Percentiles rank a stretch among this genome's conserved stretches.
Evolutionary conservation across 108 stramenopile genomes (phyloP).

Genomic region (Cyclotella choctawhatcheeana): DNA sequence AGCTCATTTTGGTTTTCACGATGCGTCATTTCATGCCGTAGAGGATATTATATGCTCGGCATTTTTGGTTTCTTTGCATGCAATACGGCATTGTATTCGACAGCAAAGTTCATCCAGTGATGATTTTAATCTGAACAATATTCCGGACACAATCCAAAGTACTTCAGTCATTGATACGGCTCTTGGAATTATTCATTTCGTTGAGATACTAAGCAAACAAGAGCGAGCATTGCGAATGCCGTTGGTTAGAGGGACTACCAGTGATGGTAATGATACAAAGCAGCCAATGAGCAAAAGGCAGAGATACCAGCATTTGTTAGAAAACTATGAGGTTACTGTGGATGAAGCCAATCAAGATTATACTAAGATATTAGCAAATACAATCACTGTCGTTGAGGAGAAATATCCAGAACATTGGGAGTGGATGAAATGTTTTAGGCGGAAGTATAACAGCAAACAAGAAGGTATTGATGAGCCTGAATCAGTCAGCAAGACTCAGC

Average conservation of each 20-base stretch:
- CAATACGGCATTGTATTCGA: slow-evolving; percentile 22
- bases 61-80: slow-evolving; percentile 37
- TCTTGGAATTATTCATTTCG: slow-evolving; percentile 32
- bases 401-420: slow-evolving; percentile 23
- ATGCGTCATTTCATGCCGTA: slow-evolving; percentile 17
- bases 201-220: slow-evolving; percentile 11
- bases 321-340: not conserved
- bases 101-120: not conserved
- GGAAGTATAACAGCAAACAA: not conserved
- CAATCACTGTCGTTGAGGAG: slow-evolving; percentile 27
- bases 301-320: slow-evolving; percentile 29
- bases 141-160: not conserved
- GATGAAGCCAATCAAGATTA: not conserved
- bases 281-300: slow-evolving; percentile 12
- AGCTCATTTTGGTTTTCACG: slow-evolving; percentile 31
- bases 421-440: slow-evolving; percentile 24
- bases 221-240: slow-evolving; percentile 7
- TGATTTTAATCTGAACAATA: not conserved
- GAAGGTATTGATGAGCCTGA: not conserved
- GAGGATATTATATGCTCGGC: slow-evolving; percentile 36
- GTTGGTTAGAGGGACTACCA: slow-evolving; percentile 5
- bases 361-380: not conserved
- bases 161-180: slow-evolving; percentile 26
- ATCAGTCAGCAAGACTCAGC: not conserved
- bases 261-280: not conserved